phyloP scores from a whole-genome alignment of 164 flowering plant genomes.

The Chloranthus sessilifolius region DNA sequence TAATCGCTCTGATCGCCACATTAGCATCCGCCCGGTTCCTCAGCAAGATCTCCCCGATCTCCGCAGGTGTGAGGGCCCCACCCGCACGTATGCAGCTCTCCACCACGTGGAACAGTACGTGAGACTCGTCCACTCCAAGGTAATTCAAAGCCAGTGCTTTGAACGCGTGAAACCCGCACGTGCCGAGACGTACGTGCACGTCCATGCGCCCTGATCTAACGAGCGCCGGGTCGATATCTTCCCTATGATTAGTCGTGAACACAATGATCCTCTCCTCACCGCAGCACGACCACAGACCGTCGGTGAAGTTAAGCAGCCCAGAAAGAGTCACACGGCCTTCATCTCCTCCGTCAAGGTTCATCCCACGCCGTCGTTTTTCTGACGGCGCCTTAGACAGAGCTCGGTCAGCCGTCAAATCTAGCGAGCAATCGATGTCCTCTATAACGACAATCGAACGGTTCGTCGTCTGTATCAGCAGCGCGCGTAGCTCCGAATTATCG shows the following conservation, averaged over 20 bases:
- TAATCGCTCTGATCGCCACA: constrained; percentile 43
- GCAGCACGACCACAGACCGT: constrained; percentile 74
- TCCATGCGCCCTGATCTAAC: constrained; percentile 65
- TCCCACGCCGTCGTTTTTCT: background rate
- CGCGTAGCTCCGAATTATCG: constrained; percentile 53
- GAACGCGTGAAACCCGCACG: constrained; percentile 44
- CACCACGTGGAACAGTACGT: constrained; percentile 33
- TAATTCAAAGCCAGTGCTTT: constrained; percentile 39
- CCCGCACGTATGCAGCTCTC: constrained; percentile 47
- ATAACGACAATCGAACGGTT: constrained; percentile 57
- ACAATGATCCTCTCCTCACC: constrained; percentile 67
- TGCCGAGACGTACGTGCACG: constrained; percentile 46
- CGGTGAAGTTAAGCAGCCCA: constrained; percentile 56
- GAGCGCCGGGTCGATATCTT: constrained; percentile 54
- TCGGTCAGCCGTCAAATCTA: constrained; percentile 45
- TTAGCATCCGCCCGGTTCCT: constrained; percentile 39
- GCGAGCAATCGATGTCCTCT: constrained; percentile 74
- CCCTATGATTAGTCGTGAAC: constrained; percentile 63
- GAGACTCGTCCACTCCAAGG: constrained; percentile 27
- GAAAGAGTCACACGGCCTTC: constrained; percentile 53
- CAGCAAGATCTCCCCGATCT: constrained; percentile 51
- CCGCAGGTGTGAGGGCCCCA: constrained; percentile 53
- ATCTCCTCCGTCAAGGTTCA: constrained; percentile 12
- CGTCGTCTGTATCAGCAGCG: constrained; percentile 48
- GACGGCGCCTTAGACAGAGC: background rate